These are phyloP conservation scores for Phalaenopsis hybrid DNA, from an alignment of 116 monocot genomes.

Conservation along the genomic window DNA sequence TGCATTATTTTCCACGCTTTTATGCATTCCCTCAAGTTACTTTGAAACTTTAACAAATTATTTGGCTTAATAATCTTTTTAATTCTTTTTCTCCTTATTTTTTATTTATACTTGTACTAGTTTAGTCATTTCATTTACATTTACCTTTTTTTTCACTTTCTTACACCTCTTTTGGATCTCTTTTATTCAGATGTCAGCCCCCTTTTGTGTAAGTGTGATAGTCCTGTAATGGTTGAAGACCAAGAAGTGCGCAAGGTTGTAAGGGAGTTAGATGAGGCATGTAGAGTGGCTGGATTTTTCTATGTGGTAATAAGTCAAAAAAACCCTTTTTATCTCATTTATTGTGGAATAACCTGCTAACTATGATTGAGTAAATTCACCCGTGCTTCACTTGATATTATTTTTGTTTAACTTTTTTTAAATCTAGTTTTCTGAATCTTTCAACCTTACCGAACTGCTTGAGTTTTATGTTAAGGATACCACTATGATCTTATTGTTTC, in stretches of 20 bases:
- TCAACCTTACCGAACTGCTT: too few relatives aligned
- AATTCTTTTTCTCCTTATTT: neutral
- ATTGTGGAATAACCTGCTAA: neutral
- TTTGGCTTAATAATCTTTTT: too few relatives aligned
- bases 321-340: neutral
- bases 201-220: constrained; percentile 48
- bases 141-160: neutral
- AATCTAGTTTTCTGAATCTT: neutral
- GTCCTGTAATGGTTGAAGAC: constrained; percentile 34
- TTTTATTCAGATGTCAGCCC: constrained; percentile 58
- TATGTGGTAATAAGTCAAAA: constrained; percentile 70
- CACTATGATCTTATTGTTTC: too few relatives aligned
- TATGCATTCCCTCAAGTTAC: too few relatives aligned
- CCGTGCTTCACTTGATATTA: neutral
- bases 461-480: too few relatives aligned
- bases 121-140: neutral
- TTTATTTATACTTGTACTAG: neutral
- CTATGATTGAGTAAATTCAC: neutral
- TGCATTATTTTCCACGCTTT: too few relatives aligned
- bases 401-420: neutral
- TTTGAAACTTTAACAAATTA: too few relatives aligned
- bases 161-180: neutral
- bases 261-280: constrained; percentile 56
- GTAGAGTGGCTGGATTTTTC: constrained; percentile 78
- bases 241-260: constrained; percentile 54